A percentile compares a stretch with the other conserved stretches of the same genome.
These are phyloP conservation scores for Leptographium procerum DNA, from an alignment of 2,329 filamentous ascomycete species.

Conservation along the genomic window DNA sequence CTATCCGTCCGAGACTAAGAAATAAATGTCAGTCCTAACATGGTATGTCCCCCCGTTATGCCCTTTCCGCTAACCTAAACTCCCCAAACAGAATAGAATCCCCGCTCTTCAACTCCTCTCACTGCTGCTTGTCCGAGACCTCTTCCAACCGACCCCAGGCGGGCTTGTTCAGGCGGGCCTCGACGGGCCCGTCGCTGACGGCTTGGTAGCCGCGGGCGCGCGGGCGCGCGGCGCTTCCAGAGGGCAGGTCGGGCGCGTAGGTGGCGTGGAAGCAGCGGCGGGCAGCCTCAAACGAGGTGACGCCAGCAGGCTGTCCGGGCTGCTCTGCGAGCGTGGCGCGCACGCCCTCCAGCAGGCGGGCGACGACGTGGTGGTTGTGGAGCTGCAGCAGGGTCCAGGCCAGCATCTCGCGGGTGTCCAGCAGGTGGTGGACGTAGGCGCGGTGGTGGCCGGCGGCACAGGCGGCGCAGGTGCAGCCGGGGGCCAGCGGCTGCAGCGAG, in stretches of 20 bases:
- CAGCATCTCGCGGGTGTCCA: slow-evolving; percentile 90
- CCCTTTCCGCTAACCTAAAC: too few relatives aligned
- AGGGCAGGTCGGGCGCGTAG: slow-evolving; percentile 64
- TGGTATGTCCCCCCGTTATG: too few relatives aligned
- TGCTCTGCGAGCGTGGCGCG: slow-evolving; percentile 50
- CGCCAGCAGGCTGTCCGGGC: too few relatives aligned
- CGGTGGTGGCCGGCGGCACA: slow-evolving; percentile 71
- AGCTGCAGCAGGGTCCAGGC: slow-evolving; percentile 88
- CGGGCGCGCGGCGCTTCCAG: slow-evolving; percentile 66
- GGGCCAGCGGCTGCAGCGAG: slow-evolving; percentile 49
- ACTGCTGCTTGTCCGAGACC: slow-evolving; percentile 15
- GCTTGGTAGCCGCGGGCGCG: slow-evolving; percentile 74
- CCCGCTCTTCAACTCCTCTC: too few relatives aligned
- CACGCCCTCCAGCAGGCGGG: slow-evolving; percentile 61
- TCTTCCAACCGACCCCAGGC: slow-evolving; percentile 43
- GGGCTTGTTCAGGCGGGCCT: slow-evolving; percentile 52
- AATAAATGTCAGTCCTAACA: too few relatives aligned
- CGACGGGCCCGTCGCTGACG: slow-evolving; percentile 54
- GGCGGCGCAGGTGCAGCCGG: slow-evolving; percentile 66
- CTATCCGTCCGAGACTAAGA: too few relatives aligned
- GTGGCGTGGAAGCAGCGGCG: slow-evolving; percentile 28
- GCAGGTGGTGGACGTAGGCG: slow-evolving; percentile 78
- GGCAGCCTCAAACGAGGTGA: slow-evolving; percentile 48
- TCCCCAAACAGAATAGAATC: too few relatives aligned
- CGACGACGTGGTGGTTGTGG: slow-evolving; percentile 71